These are phyloP conservation scores for Podaxis pistillaris DNA, from an alignment of 768 basidiomycete genomes.

Conservation along the genomic window DNA sequence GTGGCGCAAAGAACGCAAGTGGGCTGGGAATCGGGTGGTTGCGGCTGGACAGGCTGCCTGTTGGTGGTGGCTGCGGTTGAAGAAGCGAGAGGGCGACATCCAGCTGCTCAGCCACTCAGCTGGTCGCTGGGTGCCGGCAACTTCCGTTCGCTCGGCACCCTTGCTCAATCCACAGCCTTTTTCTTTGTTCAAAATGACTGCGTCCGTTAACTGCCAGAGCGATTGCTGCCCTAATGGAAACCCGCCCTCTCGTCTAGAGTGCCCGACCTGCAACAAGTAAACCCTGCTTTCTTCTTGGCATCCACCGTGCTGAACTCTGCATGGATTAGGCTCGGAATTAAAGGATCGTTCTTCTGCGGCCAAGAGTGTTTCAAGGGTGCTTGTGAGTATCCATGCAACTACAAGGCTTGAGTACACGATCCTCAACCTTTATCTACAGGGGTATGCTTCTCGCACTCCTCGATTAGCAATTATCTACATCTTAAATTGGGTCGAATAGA, in stretches of 20 bases:
- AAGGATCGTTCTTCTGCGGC: constrained; percentile 87
- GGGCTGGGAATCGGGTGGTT: too few species aligned
- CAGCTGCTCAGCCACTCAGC: too few species aligned
- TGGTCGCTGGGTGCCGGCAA: too few species aligned
- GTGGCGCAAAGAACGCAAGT: too few species aligned
- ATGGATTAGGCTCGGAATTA: constrained; percentile 64
- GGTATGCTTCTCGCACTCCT: constrained; percentile 24
- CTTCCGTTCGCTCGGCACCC: too few species aligned
- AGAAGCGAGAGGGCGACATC: too few species aligned
- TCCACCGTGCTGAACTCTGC: constrained; percentile 5
- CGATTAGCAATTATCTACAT: neutral
- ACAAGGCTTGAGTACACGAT: constrained; percentile 10
- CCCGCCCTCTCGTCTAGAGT: constrained; percentile 84
- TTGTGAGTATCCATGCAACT: constrained; percentile 55
- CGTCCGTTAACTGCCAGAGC: constrained; percentile 60
- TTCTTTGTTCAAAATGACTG: constrained; percentile 19
- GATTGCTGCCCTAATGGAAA: constrained; percentile 73
- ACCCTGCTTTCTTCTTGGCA: constrained; percentile 17
- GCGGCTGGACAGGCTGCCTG: too few species aligned
- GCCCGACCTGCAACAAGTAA: constrained; percentile 93
- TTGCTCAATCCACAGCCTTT: neutral
- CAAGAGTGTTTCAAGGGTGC: constrained; percentile 96
- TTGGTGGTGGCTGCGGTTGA: too few species aligned
- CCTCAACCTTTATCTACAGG: constrained; percentile 26
- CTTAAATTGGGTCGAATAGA: constrained; percentile 40